Conservation (phyloP, 208 protist species). For the Crithidia acanthocephali region DNA sequence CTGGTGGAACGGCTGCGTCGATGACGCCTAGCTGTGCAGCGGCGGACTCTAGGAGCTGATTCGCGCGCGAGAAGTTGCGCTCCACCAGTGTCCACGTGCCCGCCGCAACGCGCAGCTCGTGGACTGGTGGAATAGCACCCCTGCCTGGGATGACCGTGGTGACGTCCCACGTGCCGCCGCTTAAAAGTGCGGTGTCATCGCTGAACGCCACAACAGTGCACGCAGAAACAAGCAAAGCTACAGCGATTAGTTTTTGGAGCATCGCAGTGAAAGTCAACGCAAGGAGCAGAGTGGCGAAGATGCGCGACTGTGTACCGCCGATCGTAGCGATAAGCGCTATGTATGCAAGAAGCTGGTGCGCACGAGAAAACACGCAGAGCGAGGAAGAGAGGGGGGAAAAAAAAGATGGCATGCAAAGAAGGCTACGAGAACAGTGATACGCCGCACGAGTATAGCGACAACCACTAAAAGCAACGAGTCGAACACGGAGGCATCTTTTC, state of each 20-base stretch:
- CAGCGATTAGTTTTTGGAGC: neutral
- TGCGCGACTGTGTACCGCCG: neutral
- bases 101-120: slow-evolving; percentile 16
- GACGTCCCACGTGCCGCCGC: slow-evolving; percentile 29
- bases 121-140: slow-evolving; percentile 19
- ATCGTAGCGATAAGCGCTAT: neutral
- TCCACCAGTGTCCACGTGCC: slow-evolving; percentile 10
- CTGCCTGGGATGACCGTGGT: slow-evolving; percentile 31
- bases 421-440: neutral
- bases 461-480: too few relatives aligned
- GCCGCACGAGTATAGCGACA: too few relatives aligned
- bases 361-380: neutral
- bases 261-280: neutral
- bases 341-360: too few relatives aligned
- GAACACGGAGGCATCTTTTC: too few relatives aligned
- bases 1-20: slow-evolving; percentile 19
- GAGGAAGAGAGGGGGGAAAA: neutral
- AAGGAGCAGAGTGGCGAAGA: neutral
- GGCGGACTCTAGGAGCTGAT: slow-evolving; percentile 9
- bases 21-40: slow-evolving; percentile 20
- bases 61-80: neutral
- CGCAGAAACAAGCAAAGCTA: slow-evolving; percentile 1
- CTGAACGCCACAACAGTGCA: neutral
- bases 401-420: neutral
- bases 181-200: neutral